Conservation (phyloP, 176 grass and related monocot genomes). For the Lolium rigidum region DNA sequence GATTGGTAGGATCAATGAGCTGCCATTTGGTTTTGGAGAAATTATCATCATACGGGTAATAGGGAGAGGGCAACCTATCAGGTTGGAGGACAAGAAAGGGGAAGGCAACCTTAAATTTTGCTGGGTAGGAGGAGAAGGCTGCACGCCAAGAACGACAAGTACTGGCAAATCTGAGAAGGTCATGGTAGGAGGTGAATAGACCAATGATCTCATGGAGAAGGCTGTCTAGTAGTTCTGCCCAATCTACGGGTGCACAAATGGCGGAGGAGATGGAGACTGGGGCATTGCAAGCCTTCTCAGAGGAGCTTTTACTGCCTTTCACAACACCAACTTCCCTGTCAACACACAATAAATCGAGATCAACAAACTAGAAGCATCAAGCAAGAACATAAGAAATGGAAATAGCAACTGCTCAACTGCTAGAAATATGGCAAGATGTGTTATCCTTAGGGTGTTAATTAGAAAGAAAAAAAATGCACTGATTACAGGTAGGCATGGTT, state of each 20-base stretch:
- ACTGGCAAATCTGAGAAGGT: background rate
- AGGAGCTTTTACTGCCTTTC: background rate
- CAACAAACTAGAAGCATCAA: background rate
- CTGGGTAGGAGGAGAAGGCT: background rate
- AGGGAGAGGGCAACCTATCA: background rate
- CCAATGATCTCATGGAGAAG: conserved; percentile 2
- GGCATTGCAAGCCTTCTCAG: background rate
- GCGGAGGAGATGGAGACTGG: background rate
- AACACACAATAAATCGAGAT: background rate
- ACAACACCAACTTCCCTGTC: background rate
- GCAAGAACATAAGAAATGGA: background rate
- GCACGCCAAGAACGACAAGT: background rate
- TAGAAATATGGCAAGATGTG: background rate
- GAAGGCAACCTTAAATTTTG: background rate
- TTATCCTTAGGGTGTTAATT: background rate
- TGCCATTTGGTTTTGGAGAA: background rate
- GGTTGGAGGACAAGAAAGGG: background rate
- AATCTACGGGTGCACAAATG: background rate
- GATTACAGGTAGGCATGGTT: background rate
- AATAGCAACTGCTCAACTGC: background rate
- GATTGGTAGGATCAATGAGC: conserved; percentile 8
- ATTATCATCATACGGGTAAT: background rate
- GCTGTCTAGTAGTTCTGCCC: background rate
- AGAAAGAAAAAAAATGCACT: background rate
- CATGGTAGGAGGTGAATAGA: background rate